A percentile compares a stretch with the other conserved stretches of the same genome.
Evolutionary conservation across 1,284 basidiomycete species (phyloP).

Genomic region (Mycena citricolor): DNA sequence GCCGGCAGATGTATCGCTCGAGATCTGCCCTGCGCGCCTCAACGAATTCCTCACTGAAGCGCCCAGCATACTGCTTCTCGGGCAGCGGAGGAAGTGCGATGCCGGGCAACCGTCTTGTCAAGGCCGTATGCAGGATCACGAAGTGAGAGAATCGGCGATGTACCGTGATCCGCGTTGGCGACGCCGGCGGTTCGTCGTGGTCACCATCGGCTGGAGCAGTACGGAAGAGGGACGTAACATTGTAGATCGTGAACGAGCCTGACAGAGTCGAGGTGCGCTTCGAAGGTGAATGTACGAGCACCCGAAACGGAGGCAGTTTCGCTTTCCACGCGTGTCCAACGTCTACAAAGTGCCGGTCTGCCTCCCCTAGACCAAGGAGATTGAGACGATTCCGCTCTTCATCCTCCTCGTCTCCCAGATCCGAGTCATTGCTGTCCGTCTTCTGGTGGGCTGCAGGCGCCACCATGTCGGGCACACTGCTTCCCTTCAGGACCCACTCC

Average conservation of each 20-base stretch:
- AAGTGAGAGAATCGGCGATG: constrained; percentile 84
- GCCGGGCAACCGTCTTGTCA: constrained; percentile 67
- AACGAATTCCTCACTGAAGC: constrained; percentile 79
- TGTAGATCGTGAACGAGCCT: constrained; percentile 75
- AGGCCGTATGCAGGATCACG: constrained; percentile 69
- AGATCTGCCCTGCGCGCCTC: constrained; percentile 79
- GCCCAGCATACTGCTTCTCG: constrained; percentile 78
- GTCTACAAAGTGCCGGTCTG: constrained; percentile 72
- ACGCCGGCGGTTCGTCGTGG: constrained; percentile 29
- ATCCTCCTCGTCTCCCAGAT: constrained; percentile 18
- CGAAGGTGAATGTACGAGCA: constrained; percentile 78
- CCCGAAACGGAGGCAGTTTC: constrained; percentile 68
- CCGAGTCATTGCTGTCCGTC: constrained; percentile 33
- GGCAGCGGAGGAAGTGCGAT: constrained; percentile 80
- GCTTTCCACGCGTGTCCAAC: constrained; percentile 72
- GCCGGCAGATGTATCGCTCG: constrained; percentile 70
- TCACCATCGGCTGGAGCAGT: constrained; percentile 29
- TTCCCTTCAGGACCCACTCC: constrained; percentile 71
- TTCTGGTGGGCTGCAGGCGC: constrained; percentile 29
- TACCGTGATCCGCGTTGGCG: constrained; percentile 64
- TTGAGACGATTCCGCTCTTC: constrained; percentile 38
- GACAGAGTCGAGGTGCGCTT: constrained; percentile 66
- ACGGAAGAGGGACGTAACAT: constrained; percentile 72
- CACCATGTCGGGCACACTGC: constrained; percentile 23
- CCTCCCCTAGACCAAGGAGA: constrained; percentile 45